Evolutionary conservation across 2,329 filamentous ascomycete genomes (phyloP), one percentile per base, ranked within the genome.

Genomic region (Dactylellina haptotyla): DNA sequence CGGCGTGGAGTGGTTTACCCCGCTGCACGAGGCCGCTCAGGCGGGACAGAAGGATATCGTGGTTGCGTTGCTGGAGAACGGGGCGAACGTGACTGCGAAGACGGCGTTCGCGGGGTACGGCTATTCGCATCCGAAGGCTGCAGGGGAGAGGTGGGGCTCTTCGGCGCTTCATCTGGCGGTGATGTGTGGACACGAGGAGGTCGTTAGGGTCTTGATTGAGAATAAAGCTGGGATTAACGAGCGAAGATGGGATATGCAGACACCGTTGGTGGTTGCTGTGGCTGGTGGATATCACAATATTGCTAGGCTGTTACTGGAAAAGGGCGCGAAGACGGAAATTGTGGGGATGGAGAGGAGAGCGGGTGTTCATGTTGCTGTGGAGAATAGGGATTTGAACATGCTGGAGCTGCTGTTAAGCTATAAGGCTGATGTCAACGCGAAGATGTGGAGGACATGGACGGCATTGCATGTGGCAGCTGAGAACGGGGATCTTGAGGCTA

Each of bases 391-490:
- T 43, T 9, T 59, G 18, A 18, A 54, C 18, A 61, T 65, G 67
- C 41, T 72, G 18, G 51, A 72, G 30, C 39, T 72, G n/a, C 25
- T 72, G 26, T 28, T 72, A 14, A 46, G 61, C 32, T 58, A 59
- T 28, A 59, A 61, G 28, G 67, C 67, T n/a, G 67, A 65, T 41
- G 67, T 65, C 1, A 72, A 72, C 20, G 67, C 67, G 16, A 72
- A 72, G 46, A 72, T 65, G 67, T 63, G 58, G 67, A 72, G 67
- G 37, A 65, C 67, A n/a, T 72, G 59, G 51, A 72, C 67, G 20
- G 34, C 67, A 5, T 54, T 72, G 26, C 67, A 72, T 32, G 67
- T 65, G 14, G 67, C 67, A 3, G 67, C 67, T 16, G 67, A 65
- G 25, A 30, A 25, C 16, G 67, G 67, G 32, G 30, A 65, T 18